A percentile compares a stretch with the other conserved stretches of the same genome.
Evolutionary conservation across 192 early-diverging fungal species (phyloP).

Genomic region (Coemansia asiatica): DNA sequence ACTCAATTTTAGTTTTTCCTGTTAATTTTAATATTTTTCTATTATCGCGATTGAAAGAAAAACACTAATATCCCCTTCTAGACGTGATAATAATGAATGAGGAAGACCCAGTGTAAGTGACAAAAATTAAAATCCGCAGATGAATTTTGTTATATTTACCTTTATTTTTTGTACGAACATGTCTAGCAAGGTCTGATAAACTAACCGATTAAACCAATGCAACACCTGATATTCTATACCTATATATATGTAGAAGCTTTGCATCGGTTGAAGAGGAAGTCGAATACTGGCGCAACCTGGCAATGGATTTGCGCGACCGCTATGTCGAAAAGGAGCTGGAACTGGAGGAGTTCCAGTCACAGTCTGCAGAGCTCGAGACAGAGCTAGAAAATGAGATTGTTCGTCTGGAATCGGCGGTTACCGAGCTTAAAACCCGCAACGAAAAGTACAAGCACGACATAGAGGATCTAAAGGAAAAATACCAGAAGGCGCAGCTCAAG

Average conservation of each 20-base stretch:
- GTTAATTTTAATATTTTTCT: neutral
- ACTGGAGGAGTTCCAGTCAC: conserved; percentile 65
- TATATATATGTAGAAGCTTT: conserved; percentile 43
- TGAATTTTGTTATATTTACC: too few species aligned
- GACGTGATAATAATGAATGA: conserved; percentile 18
- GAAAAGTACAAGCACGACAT: conserved; percentile 65
- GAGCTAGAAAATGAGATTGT: conserved; percentile 73
- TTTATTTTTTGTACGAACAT: too few species aligned
- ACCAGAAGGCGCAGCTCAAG: conserved; percentile 65
- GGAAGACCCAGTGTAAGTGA: conserved; percentile 32
- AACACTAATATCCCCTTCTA: neutral
- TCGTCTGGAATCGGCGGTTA: conserved; percentile 64
- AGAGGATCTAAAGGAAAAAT: conserved; percentile 76
- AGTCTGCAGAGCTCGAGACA: conserved; percentile 69
- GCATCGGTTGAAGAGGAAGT: conserved; percentile 63
- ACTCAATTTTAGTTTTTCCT: neutral
- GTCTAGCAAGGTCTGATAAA: neutral
- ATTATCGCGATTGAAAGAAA: neutral
- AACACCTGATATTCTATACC: neutral
- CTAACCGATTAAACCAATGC: neutral
- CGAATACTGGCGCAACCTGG: conserved; percentile 63
- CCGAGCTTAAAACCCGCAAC: conserved; percentile 64
- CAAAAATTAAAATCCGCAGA: too few species aligned
- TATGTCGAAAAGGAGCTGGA: conserved; percentile 60
- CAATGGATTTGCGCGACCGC: conserved; percentile 57